A percentile compares a stretch with the other conserved stretches of the same genome.
Conservation (phyloP, 345 rosid genomes). For the Gossypium arboreum region DNA sequence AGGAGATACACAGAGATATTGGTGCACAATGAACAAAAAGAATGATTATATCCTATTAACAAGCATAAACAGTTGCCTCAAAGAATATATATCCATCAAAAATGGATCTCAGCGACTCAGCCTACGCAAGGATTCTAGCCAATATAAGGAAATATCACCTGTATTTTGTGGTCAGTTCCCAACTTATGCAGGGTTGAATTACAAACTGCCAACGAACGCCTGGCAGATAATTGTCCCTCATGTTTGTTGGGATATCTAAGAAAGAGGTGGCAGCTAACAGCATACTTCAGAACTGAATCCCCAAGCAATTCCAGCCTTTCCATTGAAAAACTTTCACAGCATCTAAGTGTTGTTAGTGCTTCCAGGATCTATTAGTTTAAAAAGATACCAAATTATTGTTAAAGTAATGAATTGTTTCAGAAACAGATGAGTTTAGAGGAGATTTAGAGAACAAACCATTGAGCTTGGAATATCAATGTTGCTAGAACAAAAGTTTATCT, state of each 20-base stretch:
- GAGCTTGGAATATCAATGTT: constrained; percentile 50
- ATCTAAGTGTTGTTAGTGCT: constrained; percentile 70
- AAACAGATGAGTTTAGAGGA: constrained; percentile 7
- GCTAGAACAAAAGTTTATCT: constrained; percentile 45
- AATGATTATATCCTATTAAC: background rate
- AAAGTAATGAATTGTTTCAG: constrained; percentile 8
- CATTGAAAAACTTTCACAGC: constrained; percentile 75
- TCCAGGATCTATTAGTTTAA: constrained; percentile 54
- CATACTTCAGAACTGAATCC: constrained; percentile 84
- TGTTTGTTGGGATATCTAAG: constrained; percentile 60
- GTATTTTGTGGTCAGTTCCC: constrained; percentile 58
- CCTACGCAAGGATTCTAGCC: background rate
- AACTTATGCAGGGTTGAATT: constrained; percentile 61
- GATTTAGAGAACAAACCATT: constrained; percentile 39
- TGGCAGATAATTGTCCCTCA: constrained; percentile 61
- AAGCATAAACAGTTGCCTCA: background rate
- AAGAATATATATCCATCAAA: background rate
- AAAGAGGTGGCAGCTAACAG: constrained; percentile 66
- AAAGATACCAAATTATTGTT: constrained; percentile 4
- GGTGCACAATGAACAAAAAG: background rate
- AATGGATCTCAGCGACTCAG: background rate
- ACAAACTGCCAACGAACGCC: constrained; percentile 45
- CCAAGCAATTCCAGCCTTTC: constrained; percentile 96
- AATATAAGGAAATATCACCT: constrained; percentile 38
- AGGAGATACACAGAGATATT: background rate